Percentiles rank a stretch among this genome's conserved stretches.
phyloP scores from a whole-genome alignment of 139 green algal genomes.

The Auxenochlorella pyrenoidosa region DNA sequence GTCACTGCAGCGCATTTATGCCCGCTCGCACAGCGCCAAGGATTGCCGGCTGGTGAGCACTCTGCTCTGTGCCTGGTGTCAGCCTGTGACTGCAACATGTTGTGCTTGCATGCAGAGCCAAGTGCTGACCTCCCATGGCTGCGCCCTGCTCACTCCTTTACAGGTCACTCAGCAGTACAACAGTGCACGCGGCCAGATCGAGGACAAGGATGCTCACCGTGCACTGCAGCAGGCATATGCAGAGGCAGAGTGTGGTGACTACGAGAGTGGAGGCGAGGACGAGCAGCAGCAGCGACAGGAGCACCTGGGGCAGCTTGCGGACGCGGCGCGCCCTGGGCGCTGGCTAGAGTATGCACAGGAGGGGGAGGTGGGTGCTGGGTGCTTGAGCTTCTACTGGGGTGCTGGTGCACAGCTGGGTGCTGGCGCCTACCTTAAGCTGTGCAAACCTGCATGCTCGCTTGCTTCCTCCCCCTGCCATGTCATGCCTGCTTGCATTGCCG shows the following conservation, averaged over 20 bases:
- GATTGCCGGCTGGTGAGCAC: conserved; percentile 6
- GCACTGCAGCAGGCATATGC: not conserved
- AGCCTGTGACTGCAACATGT: not conserved
- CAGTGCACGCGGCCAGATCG: not conserved
- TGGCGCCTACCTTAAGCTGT: not conserved
- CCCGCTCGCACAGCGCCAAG: conserved; percentile 4
- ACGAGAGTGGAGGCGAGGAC: not conserved
- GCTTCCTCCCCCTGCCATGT: not conserved
- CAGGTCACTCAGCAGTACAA: conserved; percentile 33
- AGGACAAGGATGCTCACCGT: conserved; percentile 15
- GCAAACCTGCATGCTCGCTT: not conserved
- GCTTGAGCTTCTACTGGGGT: not conserved
- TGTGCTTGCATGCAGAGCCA: not conserved
- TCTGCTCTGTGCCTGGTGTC: not conserved
- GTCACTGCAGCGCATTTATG: conserved; percentile 30
- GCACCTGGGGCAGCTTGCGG: not conserved
- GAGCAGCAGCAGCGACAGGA: not conserved
- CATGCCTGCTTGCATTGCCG: not conserved
- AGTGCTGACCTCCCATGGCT: not conserved
- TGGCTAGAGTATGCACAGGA: conserved; percentile 19
- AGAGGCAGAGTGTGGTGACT: not conserved
- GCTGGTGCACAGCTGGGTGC: not conserved
- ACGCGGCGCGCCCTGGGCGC: not conserved
- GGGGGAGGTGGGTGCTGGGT: not conserved
- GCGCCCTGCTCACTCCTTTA: not conserved